Evolutionary conservation across 176 grass and related monocot species (phyloP), one percentile per base, ranked within the genome.

Genomic region (Triticum monococcum): DNA sequence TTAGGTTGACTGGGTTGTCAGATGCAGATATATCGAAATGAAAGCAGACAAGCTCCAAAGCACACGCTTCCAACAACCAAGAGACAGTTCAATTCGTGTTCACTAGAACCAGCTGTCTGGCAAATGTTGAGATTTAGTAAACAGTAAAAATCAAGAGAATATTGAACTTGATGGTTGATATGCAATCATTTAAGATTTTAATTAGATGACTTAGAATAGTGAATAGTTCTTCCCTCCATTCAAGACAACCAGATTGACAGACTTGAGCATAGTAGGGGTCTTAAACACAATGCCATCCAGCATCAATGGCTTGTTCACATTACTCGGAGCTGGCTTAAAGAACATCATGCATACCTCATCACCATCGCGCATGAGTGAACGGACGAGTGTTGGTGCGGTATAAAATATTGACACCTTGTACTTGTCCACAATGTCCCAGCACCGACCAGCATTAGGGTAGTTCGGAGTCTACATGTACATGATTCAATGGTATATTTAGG

Each of bases 381-480:
- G 93, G 52, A 98, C 83, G 25, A 98, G 83, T 84, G 95, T 98
- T 70, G 95, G 95, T 11, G 95, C 95, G 38, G 95, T 98, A 85
- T 98, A 98, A 88, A 98, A 98, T 88, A 93, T 93, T 61, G 95
- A 87, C 71, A 98, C 93, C 57, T 93, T 98, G 87, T 93, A 95
- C 86, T 98, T 98, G 83, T 98, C 95, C 41, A 98, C 95, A 91
- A 98, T 95, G 16, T 98, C 91, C 93, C 95, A 98, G 80, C 93
- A 98, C 54, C 95, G 67, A 79, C 95, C 95, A 4, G 95, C 82
- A 87, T 98, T 89, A 68, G 95, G 95, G 84, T 98, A 98, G 78
- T 88, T 98, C 11, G 93, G 95, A 84, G 87, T 90, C 95, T 98
- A 86, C 77, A 91, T 35, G 37, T 60, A 40, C 31, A 88, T 67